Evolutionary conservation across 371 early-diverging fungal species (phyloP).

Genomic region (Rhizopus microsporus): DNA sequence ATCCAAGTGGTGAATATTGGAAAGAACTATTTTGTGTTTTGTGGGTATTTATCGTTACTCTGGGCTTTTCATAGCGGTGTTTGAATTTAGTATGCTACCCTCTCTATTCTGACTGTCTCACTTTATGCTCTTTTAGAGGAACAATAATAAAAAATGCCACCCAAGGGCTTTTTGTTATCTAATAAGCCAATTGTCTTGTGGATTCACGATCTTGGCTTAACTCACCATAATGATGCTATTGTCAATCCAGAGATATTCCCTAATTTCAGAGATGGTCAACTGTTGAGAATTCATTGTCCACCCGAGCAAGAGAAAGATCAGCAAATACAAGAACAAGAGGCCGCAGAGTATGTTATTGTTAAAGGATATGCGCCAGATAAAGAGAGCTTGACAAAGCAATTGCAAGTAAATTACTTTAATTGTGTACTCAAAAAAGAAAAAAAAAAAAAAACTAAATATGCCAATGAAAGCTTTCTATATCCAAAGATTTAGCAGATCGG

Average conservation of each 20-base stretch:
- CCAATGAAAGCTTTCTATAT: constrained; percentile 35
- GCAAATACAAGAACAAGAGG: background rate
- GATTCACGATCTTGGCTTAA: constrained; percentile 44
- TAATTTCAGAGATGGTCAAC: constrained; percentile 72
- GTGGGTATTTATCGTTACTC: too few species aligned
- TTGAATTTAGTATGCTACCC: too few species aligned
- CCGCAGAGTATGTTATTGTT: constrained; percentile 40
- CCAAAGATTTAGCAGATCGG: constrained; percentile 45
- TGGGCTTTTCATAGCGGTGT: too few species aligned
- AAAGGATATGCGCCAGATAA: constrained; percentile 53
- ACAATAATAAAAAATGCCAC: constrained; percentile 1
- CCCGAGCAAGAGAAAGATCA: constrained; percentile 8
- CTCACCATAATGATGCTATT: constrained; percentile 71
- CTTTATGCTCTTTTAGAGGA: background rate
- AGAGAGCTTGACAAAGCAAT: constrained; percentile 51
- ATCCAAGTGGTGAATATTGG: too few species aligned
- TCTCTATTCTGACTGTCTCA: too few species aligned
- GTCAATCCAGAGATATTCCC: constrained; percentile 85
- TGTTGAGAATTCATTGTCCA: constrained; percentile 56
- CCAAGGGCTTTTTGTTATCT: constrained; percentile 27
- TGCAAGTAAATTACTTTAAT: constrained; percentile 48
- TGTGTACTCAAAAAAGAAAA: constrained; percentile 1
- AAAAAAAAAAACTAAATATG: background rate
- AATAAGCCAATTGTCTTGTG: constrained; percentile 46
- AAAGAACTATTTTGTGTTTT: too few species aligned